phyloP scores from a whole-genome alignment of 805 yeast species.

The Starmerella powellii region DNA sequence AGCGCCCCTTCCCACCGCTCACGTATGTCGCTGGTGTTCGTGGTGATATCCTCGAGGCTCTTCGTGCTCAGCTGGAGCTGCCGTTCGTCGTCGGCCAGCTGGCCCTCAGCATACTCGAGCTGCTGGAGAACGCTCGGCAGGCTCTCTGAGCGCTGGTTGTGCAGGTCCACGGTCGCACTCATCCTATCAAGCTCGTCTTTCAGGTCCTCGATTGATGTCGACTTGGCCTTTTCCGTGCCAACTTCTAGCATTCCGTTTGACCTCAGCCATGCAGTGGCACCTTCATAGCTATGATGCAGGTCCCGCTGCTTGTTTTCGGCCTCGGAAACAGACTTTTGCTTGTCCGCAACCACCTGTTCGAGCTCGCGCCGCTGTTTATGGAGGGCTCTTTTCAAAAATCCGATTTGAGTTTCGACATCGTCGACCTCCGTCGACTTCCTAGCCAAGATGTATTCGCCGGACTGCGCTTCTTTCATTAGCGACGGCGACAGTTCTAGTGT shows the following conservation, averaged over 20 bases:
- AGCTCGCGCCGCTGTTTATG: no score
- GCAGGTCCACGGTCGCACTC: conserved; percentile 2
- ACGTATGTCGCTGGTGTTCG: conserved; percentile 16
- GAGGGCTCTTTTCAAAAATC: no score
- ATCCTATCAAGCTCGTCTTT: conserved; percentile 4
- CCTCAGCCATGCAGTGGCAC: conserved; percentile 5
- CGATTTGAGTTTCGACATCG: no score
- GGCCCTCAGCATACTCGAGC: conserved; percentile 1
- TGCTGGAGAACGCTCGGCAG: conserved; percentile 3
- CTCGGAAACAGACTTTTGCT: background rate
- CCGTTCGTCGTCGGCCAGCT: conserved; percentile 1
- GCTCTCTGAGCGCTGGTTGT: conserved; percentile 2
- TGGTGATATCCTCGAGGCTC: conserved; percentile 7
- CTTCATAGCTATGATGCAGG: background rate
- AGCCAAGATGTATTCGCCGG: no score
- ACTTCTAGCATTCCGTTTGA: background rate
- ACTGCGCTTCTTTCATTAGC: no score
- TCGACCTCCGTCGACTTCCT: no score
- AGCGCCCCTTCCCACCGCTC: conserved; percentile 53
- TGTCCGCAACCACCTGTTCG: background rate
- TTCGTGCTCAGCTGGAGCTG: conserved; percentile 6
- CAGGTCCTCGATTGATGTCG: background rate
- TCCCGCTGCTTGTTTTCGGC: background rate
- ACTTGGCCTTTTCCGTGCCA: background rate
- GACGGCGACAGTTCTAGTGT: no score